These are phyloP conservation scores for Ogataea wickerhamii DNA, from an alignment of 805 yeast genomes.

Conservation along the genomic window DNA sequence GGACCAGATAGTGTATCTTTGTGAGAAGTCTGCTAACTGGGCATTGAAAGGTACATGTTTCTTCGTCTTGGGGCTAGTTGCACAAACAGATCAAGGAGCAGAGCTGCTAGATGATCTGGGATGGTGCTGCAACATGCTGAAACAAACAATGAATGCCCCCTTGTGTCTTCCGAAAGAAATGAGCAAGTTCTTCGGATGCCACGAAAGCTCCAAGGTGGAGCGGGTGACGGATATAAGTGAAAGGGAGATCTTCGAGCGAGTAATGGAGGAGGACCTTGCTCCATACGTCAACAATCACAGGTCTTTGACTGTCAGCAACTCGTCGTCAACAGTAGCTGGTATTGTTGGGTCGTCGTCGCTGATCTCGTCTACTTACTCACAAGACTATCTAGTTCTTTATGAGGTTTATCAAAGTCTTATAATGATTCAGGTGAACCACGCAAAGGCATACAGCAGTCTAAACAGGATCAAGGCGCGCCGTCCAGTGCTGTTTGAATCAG, in stretches of 20 bases:
- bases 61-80: conserved; percentile 69
- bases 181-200: conserved; percentile 16
- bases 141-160: conserved; percentile 37
- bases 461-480: conserved; percentile 47
- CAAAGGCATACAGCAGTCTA: conserved; percentile 35
- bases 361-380: conserved; percentile 12
- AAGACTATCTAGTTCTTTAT: conserved; percentile 22
- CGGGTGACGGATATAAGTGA: conserved; percentile 10
- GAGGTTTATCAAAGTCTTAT: conserved; percentile 29
- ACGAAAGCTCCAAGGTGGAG: conserved; percentile 5
- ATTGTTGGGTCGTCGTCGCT: conserved; percentile 15
- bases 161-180: conserved; percentile 27
- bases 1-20: conserved; percentile 50
- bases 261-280: conserved; percentile 30
- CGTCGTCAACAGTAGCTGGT: conserved; percentile 13
- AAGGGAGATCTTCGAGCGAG: conserved; percentile 16
- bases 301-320: conserved; percentile 3
- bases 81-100: conserved; percentile 71
- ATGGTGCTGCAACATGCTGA: conserved; percentile 58
- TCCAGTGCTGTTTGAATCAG: conserved; percentile 52
- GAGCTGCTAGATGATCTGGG: conserved; percentile 79
- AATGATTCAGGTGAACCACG: conserved; percentile 24
- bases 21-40: conserved; percentile 46
- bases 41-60: conserved; percentile 74
- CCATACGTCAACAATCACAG: conserved; percentile 13